These are phyloP conservation scores for Botrytis galanthina DNA, from an alignment of 2,329 filamentous ascomycete species.

Conservation along the genomic window DNA sequence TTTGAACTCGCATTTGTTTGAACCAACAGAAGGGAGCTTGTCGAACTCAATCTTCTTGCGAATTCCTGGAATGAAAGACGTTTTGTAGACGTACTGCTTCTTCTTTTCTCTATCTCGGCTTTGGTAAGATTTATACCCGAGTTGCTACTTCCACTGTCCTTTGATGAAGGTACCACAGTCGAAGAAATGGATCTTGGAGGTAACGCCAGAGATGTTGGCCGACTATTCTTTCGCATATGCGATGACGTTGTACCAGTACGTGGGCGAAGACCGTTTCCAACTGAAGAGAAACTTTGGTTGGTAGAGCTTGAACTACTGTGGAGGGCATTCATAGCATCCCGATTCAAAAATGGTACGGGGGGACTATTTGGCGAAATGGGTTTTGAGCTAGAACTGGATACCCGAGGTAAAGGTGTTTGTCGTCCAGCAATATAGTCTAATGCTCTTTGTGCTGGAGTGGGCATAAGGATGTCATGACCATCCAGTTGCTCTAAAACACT, in stretches of 20 bases:
- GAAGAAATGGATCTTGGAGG: slow-evolving; percentile 35
- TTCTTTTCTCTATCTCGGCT: slow-evolving; percentile 44
- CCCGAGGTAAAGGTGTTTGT: slow-evolving; percentile 23
- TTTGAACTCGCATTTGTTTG: slow-evolving; percentile 50
- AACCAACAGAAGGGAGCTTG: slow-evolving; percentile 57
- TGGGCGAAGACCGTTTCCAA: slow-evolving; percentile 28
- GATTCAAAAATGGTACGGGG: slow-evolving; percentile 34
- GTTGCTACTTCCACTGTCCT: slow-evolving; percentile 26
- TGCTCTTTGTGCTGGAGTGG: slow-evolving; percentile 37
- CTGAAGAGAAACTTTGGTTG: slow-evolving; percentile 8
- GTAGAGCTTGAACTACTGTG: slow-evolving; percentile 25
- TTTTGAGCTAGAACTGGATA: slow-evolving; percentile 16
- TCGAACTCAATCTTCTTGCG: slow-evolving; percentile 57
- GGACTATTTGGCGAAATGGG: slow-evolving; percentile 31
- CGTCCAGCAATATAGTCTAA: slow-evolving; percentile 39
- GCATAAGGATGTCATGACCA: slow-evolving; percentile 31
- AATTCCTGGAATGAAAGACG: slow-evolving; percentile 61
- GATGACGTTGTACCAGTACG: slow-evolving; percentile 31
- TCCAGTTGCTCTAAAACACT: slow-evolving; percentile 37
- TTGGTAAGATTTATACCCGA: slow-evolving; percentile 24
- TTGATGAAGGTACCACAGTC: slow-evolving; percentile 26
- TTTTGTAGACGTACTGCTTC: slow-evolving; percentile 55
- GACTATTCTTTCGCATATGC: slow-evolving; percentile 23
- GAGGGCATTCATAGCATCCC: slow-evolving; percentile 36
- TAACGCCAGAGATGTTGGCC: slow-evolving; percentile 34